A percentile compares a stretch with the other conserved stretches of the same genome.
Evolutionary conservation across 2,329 filamentous ascomycete genomes (phyloP).

Genomic region (Dactylellina cionopaga): DNA sequence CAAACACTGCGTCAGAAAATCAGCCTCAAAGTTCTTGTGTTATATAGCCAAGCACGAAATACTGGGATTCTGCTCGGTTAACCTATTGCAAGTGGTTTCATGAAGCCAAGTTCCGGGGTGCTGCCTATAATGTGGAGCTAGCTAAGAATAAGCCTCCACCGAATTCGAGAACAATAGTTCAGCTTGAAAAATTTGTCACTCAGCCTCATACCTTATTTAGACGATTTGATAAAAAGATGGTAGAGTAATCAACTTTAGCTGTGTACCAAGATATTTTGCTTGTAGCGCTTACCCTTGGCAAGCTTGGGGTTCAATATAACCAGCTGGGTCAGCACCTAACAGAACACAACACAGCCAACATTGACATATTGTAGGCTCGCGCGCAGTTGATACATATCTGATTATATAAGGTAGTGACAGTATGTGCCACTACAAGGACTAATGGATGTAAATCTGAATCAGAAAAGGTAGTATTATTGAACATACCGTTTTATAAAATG

Average conservation of each 20-base stretch:
- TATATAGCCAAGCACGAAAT: too few species aligned
- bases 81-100: too few species aligned
- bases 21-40: too few species aligned
- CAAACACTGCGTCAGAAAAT: too few species aligned
- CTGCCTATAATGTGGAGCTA: too few species aligned
- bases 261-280: neutral
- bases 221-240: neutral
- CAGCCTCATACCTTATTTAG: neutral
- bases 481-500: too few species aligned
- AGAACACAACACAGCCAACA: neutral
- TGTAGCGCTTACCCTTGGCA: neutral
- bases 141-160: neutral
- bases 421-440: neutral
- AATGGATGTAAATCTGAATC: neutral
- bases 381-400: neutral
- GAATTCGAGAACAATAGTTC: neutral
- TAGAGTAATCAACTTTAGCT: neutral
- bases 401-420: neutral
- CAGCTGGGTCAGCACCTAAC: neutral
- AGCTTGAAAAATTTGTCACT: neutral
- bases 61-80: too few species aligned
- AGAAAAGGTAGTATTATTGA: too few species aligned
- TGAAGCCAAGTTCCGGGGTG: too few species aligned
- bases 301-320: neutral
- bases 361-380: neutral